Evolutionary conservation across 2,329 filamentous ascomycete genomes (phyloP).

Genomic region (Fusarium sp.): DNA sequence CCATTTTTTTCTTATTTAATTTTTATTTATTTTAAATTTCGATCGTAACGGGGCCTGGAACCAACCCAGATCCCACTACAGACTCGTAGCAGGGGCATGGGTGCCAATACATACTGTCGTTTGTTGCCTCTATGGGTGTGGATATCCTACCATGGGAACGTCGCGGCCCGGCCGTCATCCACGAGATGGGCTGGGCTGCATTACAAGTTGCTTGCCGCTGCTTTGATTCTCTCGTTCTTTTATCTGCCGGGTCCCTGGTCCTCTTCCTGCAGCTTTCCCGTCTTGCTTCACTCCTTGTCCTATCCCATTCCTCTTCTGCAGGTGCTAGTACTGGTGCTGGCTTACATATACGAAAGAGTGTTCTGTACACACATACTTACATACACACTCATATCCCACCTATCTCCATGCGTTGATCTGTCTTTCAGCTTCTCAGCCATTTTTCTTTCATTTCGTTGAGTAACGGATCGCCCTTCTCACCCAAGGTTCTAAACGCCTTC

Average conservation of each 20-base stretch:
- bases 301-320: constrained; percentile 32
- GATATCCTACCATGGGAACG: constrained; percentile 1
- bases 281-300: constrained; percentile 33
- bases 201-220: constrained; percentile 25
- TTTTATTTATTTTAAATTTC: constrained; percentile 1
- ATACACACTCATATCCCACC: constrained; percentile 28
- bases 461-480: constrained; percentile 14
- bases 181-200: constrained; percentile 25
- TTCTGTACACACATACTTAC: constrained; percentile 23
- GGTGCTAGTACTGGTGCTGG: constrained; percentile 2
- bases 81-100: constrained; percentile 2
- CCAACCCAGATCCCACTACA: constrained; percentile 15
- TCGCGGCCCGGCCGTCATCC: constrained; percentile 26
- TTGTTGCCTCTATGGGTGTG: constrained; percentile 25
- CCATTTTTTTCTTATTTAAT: constrained; percentile 21
- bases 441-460: constrained; percentile 7
- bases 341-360: constrained; percentile 36
- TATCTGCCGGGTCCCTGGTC: constrained; percentile 38
- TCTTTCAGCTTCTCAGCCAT: constrained; percentile 2
- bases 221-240: constrained; percentile 26
- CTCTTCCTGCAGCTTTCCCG: constrained; percentile 34
- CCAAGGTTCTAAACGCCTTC: constrained; percentile 20
- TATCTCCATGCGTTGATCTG: constrained; percentile 15
- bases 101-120: constrained; percentile 11
- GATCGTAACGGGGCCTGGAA: constrained; percentile 21